phyloP scores from a whole-genome alignment of 139 green algal species.

The Chlamydomonas schloesseri region DNA sequence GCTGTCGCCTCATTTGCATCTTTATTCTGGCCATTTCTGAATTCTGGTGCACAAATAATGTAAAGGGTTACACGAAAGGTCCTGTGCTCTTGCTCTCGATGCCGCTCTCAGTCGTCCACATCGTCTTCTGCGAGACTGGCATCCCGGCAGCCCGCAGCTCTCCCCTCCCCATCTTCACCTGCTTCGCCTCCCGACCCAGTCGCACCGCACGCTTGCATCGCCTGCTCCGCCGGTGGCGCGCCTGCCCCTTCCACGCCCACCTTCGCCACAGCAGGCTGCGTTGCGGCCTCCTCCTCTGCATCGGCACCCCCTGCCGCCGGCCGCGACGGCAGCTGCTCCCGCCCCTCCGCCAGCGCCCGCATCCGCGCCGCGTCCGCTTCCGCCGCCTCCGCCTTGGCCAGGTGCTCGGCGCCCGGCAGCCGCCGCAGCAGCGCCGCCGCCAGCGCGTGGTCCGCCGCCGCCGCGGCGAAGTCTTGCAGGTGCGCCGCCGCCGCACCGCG shows the following conservation, averaged over 20 bases:
- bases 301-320: not conserved
- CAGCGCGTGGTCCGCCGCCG: not conserved
- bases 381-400: constrained; percentile 5
- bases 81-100: too few relatives aligned
- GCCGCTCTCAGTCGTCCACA: too few relatives aligned
- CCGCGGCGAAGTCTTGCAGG: constrained; percentile 11
- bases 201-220: too few relatives aligned
- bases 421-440: constrained; percentile 16
- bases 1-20: too few relatives aligned
- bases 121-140: too few relatives aligned
- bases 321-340: constrained; percentile 13
- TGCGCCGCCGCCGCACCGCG: constrained; percentile 26
- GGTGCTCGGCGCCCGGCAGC: not conserved
- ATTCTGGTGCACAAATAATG: too few relatives aligned
- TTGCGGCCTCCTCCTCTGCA: not conserved
- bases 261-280: not conserved
- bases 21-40: too few relatives aligned
- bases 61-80: too few relatives aligned
- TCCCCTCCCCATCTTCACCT: too few relatives aligned
- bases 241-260: not conserved
- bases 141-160: too few relatives aligned
- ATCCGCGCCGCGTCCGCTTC: constrained; percentile 16
- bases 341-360: constrained; percentile 20
- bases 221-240: not conserved
- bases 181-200: not conserved